These are phyloP conservation scores for Fusarium floridanum DNA, from an alignment of 2,329 filamentous ascomycete species.

Conservation along the genomic window DNA sequence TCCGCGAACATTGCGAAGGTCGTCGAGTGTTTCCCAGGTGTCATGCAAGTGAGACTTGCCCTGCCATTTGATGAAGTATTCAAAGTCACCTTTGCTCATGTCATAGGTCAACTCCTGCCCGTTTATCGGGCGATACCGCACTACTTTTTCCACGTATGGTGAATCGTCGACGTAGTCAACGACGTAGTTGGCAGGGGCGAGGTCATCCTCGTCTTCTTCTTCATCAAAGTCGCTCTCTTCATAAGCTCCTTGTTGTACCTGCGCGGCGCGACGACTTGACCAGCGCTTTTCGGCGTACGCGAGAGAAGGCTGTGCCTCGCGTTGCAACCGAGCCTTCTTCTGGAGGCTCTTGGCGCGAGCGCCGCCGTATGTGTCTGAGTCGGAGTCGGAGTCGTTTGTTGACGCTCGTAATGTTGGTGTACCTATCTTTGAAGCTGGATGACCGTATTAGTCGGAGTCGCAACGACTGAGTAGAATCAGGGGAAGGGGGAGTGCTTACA, in stretches of 20 bases:
- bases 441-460: conserved; percentile 30
- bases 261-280: conserved; percentile 87
- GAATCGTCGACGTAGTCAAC: conserved; percentile 80
- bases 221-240: conserved; percentile 76
- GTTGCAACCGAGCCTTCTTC: conserved; percentile 83
- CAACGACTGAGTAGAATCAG: not conserved
- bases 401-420: conserved; percentile 68
- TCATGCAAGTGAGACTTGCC: conserved; percentile 95
- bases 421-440: conserved; percentile 70
- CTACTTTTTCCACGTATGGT: conserved; percentile 89
- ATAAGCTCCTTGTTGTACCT: conserved; percentile 73
- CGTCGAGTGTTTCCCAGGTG: conserved; percentile 89
- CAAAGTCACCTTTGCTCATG: conserved; percentile 79
- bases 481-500: conserved; percentile 60
- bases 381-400: conserved; percentile 74
- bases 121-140: conserved; percentile 86
- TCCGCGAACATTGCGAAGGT: conserved; percentile 82
- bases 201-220: conserved; percentile 73
- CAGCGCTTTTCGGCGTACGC: conserved; percentile 87
- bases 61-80: conserved; percentile 97
- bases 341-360: conserved; percentile 75
- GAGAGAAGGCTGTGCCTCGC: conserved; percentile 75
- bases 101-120: conserved; percentile 72
- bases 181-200: conserved; percentile 74
- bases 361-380: conserved; percentile 84